Evolutionary conservation across 768 basidiomycete species (phyloP), one percentile per base, ranked within the genome.

Genomic region (Lactarius sanguifluus): DNA sequence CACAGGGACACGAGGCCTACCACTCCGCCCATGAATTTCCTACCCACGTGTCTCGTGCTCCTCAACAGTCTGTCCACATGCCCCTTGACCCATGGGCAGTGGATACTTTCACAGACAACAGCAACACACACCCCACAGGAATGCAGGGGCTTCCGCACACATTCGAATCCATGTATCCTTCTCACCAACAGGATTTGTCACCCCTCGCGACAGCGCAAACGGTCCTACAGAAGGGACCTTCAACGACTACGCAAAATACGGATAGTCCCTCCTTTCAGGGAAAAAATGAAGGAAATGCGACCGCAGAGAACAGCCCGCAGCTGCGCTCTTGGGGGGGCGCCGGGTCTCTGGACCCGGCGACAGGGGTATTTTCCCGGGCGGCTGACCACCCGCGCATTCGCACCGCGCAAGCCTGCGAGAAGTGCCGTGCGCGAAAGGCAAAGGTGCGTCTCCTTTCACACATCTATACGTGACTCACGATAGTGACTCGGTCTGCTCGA

Each of bases 391-490:
- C 87, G 1, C 81, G 88, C 0, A 76, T 88, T 36, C 82, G 89
- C 59, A 91, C 90, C 0, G 85, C 86, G 0, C 89, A 90, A 71
- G 89, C 89, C 3, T 91, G 89, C 75, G 86, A 90, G 71, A 88
- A 88, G 73, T 91, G 90, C 73, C 82, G 90, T 16, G 80, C 80
- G 1, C 77, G 89, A 59, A 92, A 91, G 74, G 89, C 87, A 36
- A 92, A 91, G 81, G 89, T 90, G 70, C 57, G 81, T 73, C 0
- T 59, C 52, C 1, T 30, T 38, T 20, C 34, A 36, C 36, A 30
- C 40, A 57, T 59, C 40, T 25, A 28, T 40, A 28, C 25, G 50
- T 16, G 23, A 10, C 13, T n/a, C 23, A 3, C 9, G n/a, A 32
- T 38, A 25, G 47, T n/a, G 20, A 38, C 25, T 47, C 8, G 25